phyloP scores from a whole-genome alignment of 805 yeast species.

The Candida caryicola region DNA sequence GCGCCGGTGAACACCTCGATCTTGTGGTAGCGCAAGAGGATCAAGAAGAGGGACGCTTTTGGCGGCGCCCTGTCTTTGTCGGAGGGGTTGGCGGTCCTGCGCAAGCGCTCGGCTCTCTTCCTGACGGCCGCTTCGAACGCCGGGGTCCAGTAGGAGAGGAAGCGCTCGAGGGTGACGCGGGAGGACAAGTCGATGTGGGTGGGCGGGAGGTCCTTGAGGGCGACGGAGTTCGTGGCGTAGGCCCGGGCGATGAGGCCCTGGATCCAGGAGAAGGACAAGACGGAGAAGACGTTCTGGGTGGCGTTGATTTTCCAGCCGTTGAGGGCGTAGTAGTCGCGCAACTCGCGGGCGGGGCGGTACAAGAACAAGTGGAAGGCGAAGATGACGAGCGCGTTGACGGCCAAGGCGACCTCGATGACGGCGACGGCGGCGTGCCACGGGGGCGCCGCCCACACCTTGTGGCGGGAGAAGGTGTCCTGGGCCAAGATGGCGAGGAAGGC shows the following conservation, averaged over 20 bases:
- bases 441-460: conserved; percentile 5
- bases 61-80: conserved; percentile 5
- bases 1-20: neutral
- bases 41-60: conserved; percentile 5
- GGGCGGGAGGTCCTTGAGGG: conserved; percentile 14
- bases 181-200: conserved; percentile 4
- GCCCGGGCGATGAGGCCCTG: conserved; percentile 22
- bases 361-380: conserved; percentile 1
- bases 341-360: conserved; percentile 11
- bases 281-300: conserved; percentile 13
- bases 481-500: conserved; percentile 1
- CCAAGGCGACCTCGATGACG: conserved; percentile 5
- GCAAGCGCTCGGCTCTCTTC: neutral
- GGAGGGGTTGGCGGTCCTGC: conserved; percentile 3
- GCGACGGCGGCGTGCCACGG: conserved; percentile 1
- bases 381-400: conserved; percentile 2
- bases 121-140: conserved; percentile 2
- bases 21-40: conserved; percentile 6
- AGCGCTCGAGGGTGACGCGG: conserved; percentile 1
- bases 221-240: conserved; percentile 19
- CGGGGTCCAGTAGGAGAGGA: conserved; percentile 2
- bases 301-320: conserved; percentile 10
- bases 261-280: conserved; percentile 20
- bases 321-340: conserved; percentile 8
- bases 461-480: conserved; percentile 8